Conservation (phyloP, 179 eudicot genomes). For the Beta corolliflora region DNA sequence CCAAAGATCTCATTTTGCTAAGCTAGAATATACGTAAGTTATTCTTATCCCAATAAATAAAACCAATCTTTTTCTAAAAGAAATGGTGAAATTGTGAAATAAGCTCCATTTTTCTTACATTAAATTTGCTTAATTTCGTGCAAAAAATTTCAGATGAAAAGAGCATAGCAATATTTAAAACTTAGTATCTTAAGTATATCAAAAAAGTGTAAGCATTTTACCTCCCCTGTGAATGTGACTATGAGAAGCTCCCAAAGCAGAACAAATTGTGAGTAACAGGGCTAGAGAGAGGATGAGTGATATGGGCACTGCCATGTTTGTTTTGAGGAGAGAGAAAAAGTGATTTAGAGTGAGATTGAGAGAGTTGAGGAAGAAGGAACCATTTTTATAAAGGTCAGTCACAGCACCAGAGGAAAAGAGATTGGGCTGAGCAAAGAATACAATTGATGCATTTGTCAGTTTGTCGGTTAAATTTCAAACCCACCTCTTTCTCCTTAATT, state of each 20-base stretch:
- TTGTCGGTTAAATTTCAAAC: slow-evolving; percentile 20
- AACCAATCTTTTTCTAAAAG: too few relatives aligned
- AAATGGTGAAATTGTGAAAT: too few relatives aligned
- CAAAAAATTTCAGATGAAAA: background rate
- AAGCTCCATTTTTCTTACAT: background rate
- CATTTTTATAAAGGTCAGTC: background rate
- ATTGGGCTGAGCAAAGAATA: background rate
- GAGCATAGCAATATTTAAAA: background rate
- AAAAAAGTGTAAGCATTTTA: background rate
- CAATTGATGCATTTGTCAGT: slow-evolving; percentile 1
- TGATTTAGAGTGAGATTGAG: background rate
- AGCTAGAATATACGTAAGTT: background rate
- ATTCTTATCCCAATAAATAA: background rate
- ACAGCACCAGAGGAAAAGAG: background rate
- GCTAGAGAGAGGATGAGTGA: slow-evolving; percentile 35
- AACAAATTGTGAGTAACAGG: slow-evolving; percentile 30
- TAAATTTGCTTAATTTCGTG: background rate
- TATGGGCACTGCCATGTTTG: slow-evolving; percentile 38
- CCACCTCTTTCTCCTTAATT: slow-evolving; percentile 34
- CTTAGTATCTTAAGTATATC: background rate
- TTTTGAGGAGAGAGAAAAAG: background rate
- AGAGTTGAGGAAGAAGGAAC: background rate
- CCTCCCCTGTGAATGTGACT: slow-evolving; percentile 37
- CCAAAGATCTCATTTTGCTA: background rate
- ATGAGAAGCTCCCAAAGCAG: slow-evolving; percentile 34